These are phyloP conservation scores for Leptodermis oblonga DNA, from an alignment of 257 asterid genomes.

Conservation along the genomic window DNA sequence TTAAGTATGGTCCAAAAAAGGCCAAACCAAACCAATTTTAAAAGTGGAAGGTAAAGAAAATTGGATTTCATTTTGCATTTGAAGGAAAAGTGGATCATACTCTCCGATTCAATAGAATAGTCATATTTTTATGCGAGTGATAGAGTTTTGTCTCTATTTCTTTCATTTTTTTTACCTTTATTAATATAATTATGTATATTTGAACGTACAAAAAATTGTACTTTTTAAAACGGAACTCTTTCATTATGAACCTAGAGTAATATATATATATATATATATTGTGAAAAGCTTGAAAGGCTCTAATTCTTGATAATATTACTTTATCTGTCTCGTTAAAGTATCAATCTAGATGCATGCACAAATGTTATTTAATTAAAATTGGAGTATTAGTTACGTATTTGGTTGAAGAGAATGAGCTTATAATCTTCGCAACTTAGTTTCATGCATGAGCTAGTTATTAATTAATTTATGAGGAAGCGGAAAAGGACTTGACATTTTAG, in stretches of 20 bases:
- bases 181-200: background rate
- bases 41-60: background rate
- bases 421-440: background rate
- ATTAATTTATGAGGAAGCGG: background rate
- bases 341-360: too few species aligned
- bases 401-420: background rate
- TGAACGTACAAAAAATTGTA: background rate
- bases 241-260: background rate
- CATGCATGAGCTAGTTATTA: background rate
- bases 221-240: background rate
- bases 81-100: background rate
- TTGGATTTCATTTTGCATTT: background rate
- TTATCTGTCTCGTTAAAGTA: too few species aligned
- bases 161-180: too few species aligned
- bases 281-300: too few species aligned
- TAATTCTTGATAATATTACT: too few species aligned
- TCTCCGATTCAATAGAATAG: too few species aligned
- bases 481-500: constrained; percentile 1
- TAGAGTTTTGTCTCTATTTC: too few species aligned
- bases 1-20: constrained; percentile 6
- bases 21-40: constrained; percentile 1
- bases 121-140: too few species aligned
- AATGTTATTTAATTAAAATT: background rate
- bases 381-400: background rate
- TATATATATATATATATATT: background rate